Percentiles rank a stretch among this genome's conserved stretches.
Conservation (phyloP, 495 filamentous ascomycete species). For the Aspergillus diversus region DNA sequence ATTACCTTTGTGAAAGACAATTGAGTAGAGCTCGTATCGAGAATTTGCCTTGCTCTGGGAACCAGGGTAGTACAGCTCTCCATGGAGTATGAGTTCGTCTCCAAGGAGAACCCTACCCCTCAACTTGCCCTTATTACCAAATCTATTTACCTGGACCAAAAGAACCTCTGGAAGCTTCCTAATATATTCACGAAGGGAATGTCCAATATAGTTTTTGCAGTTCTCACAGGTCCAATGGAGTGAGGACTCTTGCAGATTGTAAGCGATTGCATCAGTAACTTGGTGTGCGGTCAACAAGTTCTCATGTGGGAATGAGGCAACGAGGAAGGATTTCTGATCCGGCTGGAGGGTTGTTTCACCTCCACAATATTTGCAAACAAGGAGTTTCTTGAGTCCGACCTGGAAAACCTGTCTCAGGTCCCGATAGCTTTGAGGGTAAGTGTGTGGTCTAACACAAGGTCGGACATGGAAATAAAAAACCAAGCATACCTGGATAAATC, state of each 20-base stretch:
- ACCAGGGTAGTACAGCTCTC: neutral
- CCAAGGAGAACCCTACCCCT: slow-evolving; percentile 1
- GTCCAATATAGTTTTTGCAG: neutral
- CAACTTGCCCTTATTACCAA: neutral
- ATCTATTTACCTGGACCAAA: slow-evolving; percentile 23
- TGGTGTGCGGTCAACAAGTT: neutral
- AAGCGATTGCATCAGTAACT: slow-evolving; percentile 10
- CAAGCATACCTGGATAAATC: slow-evolving; percentile 16
- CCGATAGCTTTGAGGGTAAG: neutral
- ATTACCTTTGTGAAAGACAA: slow-evolving; percentile 33
- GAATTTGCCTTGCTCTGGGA: slow-evolving; percentile 1
- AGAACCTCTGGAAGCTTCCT: slow-evolving; percentile 19
- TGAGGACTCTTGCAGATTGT: neutral
- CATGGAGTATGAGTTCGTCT: slow-evolving; percentile 13
- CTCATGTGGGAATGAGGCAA: slow-evolving; percentile 4
- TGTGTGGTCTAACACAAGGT: neutral
- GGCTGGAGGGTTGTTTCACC: neutral
- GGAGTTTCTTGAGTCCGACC: slow-evolving; percentile 8
- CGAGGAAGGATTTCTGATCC: slow-evolving; percentile 5
- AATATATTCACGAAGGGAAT: slow-evolving; percentile 3
- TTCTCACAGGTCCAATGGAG: slow-evolving; percentile 6
- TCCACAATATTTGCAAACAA: slow-evolving; percentile 10
- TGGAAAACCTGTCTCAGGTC: slow-evolving; percentile 9
- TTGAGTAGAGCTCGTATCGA: slow-evolving; percentile 33
- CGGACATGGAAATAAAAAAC: neutral